Evolutionary conservation across 1,284 basidiomycete species (phyloP), one percentile per base, ranked within the genome.

Genomic region (Ganoderma meredithae): DNA sequence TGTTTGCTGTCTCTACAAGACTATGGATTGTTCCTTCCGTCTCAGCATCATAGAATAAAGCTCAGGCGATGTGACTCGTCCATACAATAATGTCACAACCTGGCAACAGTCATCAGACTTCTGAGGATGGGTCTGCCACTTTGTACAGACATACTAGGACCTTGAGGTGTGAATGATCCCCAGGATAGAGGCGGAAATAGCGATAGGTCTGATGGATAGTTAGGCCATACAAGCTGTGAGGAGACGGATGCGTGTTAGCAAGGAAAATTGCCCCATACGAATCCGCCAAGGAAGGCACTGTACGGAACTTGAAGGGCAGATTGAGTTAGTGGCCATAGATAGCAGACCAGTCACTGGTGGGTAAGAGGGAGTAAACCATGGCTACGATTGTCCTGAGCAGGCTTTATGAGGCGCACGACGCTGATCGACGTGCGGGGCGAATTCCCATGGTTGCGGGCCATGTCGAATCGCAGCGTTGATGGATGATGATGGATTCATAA

Each of bases 101-200:
- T 49, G 4, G 47, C 9, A 47, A 47, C 7, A 22, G 22, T 49
- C 3, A 9, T 22, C 8, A 22, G n/a, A 9, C 1, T 8, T 22
- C 25, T 13, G 12, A 27, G 47, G 12, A 25, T 5, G 47, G 47
- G 10, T 52, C 22, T 15, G 5, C 47, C 22, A 27, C 22, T 7
- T 25, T 25, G 1, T 12, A 52, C n/a, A 52, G 47, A 52, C 47
- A 25, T 25, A 52, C 47, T 22, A 52, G n/a, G 17, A 8, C 58
- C 19, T 59, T 59, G 9, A 59, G 31, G 22, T 22, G 9, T 8
- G n/a, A 10, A 4, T 15, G n/a, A 22, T 67, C 62, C n/a, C 49
- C 52, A 6, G 66, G 66, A 44, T 67, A 67, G 19, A 64, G 49
- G 6, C 62, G 66, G 49, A 67, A 64, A 22, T 67, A 67, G 15